Base-by-base conservation (phyloP, 2,329 filamentous ascomycete genomes). In the Sporothrix mexicana region DNA sequence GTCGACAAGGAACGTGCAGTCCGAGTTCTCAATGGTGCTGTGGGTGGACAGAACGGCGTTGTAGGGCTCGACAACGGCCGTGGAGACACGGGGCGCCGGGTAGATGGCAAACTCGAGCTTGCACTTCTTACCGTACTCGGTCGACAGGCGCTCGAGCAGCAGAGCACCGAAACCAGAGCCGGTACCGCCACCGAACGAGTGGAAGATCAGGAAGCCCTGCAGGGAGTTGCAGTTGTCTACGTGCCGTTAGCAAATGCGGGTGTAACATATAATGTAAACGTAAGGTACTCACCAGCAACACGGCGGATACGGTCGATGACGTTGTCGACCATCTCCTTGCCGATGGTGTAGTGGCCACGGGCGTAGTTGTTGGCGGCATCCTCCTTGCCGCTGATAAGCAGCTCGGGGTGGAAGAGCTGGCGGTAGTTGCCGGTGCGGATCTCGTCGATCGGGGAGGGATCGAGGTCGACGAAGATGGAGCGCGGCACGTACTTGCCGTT, bases 321-420 rank as follows among this genome's bases (percentile, higher is more conserved):
- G 77, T 83, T 87, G 80, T 92, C 90, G 72, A 92, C 88, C 88
- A 92, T 90, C 85, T 92, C 90, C 86, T 92, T 92, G 83, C 91
- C 91, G 78, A 92, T 90, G 77, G 91, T 92, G 83, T 93, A 92
- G 84, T 93, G 90, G 73, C 91, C 91, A 84, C 90, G 90, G 77
- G 91, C 91, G 79, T 92, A 93, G 86, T 93, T 93, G 85, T 92
- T 92, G 83, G 90, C 90, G 73, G 91, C 90, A 87, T 92, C 91
- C 82, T 92, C 91, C 86, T 92, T 92, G 83, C 90, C 90, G 81
- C 88, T 92, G 80, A 92, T 89, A 79, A 92, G 82, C 77, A 90
- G 85, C 85, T 92, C 90, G 62, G 90, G 90, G 83, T 92, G 90
- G 86, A 92, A 92, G 74, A 92, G 87, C 79, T 90, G 86, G 78